Percentiles rank a stretch among this genome's conserved stretches.
Evolutionary conservation across 306 rosid species (phyloP).

Genomic region (Rosa multiflora): DNA sequence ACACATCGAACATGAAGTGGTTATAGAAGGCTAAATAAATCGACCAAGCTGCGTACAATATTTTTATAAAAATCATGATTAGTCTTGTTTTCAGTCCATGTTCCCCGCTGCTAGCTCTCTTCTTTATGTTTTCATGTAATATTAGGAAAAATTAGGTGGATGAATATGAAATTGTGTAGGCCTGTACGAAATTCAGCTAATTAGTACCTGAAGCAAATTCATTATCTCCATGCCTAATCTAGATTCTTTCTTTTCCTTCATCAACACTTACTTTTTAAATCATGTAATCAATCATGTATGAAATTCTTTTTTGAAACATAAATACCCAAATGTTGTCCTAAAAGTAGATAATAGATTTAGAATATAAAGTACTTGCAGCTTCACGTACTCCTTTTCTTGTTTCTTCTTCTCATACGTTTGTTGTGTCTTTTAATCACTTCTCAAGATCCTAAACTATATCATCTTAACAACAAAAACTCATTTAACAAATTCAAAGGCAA

Average conservation of each 20-base stretch:
- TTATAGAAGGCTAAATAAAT: slow-evolving; percentile 17
- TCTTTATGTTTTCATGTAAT: slow-evolving; percentile 64
- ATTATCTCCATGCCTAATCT: slow-evolving; percentile 98
- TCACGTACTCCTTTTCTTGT: slow-evolving; percentile 92
- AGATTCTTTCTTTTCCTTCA: slow-evolving; percentile 98
- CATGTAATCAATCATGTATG: slow-evolving; percentile 16
- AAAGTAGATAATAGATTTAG: background rate
- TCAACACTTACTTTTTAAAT: slow-evolving; percentile 57
- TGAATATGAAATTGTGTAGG: slow-evolving; percentile 9
- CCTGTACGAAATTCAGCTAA: slow-evolving; percentile 14
- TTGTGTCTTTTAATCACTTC: slow-evolving; percentile 51
- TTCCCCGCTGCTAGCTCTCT: slow-evolving; percentile 96
- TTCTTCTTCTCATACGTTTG: slow-evolving; percentile 96
- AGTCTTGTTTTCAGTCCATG: slow-evolving; percentile 99
- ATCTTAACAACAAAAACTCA: too few relatives aligned
- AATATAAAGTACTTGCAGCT: slow-evolving; percentile 76
- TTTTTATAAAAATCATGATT: slow-evolving; percentile 93
- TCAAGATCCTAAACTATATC: too few relatives aligned
- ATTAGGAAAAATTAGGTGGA: slow-evolving; percentile 11
- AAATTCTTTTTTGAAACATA: slow-evolving; percentile 21
- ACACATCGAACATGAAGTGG: slow-evolving; percentile 4
- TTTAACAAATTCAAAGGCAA: too few relatives aligned
- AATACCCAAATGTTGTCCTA: slow-evolving; percentile 20
- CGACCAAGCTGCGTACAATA: slow-evolving; percentile 57
- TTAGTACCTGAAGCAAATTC: slow-evolving; percentile 92